Evolutionary conservation across 495 filamentous ascomycete genomes (phyloP).

Genomic region (Arthonia radiata): DNA sequence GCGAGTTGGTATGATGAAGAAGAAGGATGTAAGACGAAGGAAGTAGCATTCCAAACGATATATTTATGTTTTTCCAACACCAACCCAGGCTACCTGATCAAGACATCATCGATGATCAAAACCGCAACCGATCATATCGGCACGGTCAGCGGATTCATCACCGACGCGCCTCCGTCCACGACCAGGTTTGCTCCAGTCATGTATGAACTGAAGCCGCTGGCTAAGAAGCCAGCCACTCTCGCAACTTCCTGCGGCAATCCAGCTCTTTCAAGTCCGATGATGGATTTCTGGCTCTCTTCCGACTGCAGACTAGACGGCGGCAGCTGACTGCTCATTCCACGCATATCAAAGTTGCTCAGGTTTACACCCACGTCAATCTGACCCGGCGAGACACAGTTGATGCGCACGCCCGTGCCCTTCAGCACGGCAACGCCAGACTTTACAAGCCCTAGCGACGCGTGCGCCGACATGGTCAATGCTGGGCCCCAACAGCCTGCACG

Average conservation of each 20-base stretch:
- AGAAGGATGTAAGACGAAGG: no score
- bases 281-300: constrained; percentile 18
- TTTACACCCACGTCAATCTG: constrained; percentile 34
- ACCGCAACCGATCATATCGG: constrained; percentile 20
- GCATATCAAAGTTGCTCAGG: constrained; percentile 25
- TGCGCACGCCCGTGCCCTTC: constrained; percentile 31
- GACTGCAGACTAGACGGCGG: constrained; percentile 28
- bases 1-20: no score
- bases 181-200: constrained; percentile 28
- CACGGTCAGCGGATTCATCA: constrained; percentile 15
- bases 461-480: constrained; percentile 29
- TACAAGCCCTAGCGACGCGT: constrained; percentile 34
- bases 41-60: no score
- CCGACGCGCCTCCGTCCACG: constrained; percentile 29
- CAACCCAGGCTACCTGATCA: no score
- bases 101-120: no score
- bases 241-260: constrained; percentile 29
- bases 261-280: constrained; percentile 22
- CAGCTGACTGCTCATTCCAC: constrained; percentile 27
- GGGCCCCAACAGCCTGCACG: constrained; percentile 27
- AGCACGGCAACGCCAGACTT: constrained; percentile 28
- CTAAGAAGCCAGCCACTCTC: constrained; percentile 30
- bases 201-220: constrained; percentile 30
- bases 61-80: no score
- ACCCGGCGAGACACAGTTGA: constrained; percentile 32